A percentile compares a stretch with the other conserved stretches of the same genome.
These are phyloP conservation scores for Pythium brassicae DNA, from an alignment of 352 stramenopile genomes.

Conservation along the genomic window DNA sequence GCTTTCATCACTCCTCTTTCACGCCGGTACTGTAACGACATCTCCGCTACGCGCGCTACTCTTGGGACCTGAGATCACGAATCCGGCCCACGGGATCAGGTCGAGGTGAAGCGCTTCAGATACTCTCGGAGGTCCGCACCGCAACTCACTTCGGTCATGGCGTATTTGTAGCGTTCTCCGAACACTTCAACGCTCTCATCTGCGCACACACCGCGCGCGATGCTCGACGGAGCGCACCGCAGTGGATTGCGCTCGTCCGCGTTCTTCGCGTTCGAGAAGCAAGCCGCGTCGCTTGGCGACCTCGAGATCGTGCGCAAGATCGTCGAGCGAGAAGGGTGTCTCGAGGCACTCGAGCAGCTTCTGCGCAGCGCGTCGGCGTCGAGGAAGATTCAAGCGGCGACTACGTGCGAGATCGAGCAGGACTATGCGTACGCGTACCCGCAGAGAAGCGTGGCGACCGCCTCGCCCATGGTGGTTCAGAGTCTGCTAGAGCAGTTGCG, in stretches of 20 bases:
- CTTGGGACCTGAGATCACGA: too few relatives aligned
- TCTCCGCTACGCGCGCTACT: too few relatives aligned
- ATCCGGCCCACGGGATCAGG: too few relatives aligned
- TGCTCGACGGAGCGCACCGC: not conserved
- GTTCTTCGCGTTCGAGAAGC: constrained; percentile 35
- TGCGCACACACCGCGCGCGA: not conserved
- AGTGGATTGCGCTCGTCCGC: constrained; percentile 4
- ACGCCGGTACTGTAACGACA: too few relatives aligned
- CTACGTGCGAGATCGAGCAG: constrained; percentile 8
- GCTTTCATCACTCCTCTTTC: too few relatives aligned
- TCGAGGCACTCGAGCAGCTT: constrained; percentile 68
- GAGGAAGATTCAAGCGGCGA: not conserved
- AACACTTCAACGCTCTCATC: not conserved
- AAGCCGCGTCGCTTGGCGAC: constrained; percentile 36
- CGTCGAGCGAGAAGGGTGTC: constrained; percentile 73
- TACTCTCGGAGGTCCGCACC: too few relatives aligned
- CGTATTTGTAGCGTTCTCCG: too few relatives aligned
- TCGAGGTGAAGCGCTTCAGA: too few relatives aligned
- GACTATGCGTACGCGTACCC: constrained; percentile 22
- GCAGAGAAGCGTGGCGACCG: constrained; percentile 11
- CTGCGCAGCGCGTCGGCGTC: constrained; percentile 12
- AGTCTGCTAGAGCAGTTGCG: constrained; percentile 67
- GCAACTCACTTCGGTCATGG: too few relatives aligned
- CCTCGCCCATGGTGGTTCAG: constrained; percentile 54
- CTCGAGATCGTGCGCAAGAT: constrained; percentile 71